These are phyloP conservation scores for Penicillium janthinellum DNA, from an alignment of 2,329 filamentous ascomycete species.

Conservation along the genomic window DNA sequence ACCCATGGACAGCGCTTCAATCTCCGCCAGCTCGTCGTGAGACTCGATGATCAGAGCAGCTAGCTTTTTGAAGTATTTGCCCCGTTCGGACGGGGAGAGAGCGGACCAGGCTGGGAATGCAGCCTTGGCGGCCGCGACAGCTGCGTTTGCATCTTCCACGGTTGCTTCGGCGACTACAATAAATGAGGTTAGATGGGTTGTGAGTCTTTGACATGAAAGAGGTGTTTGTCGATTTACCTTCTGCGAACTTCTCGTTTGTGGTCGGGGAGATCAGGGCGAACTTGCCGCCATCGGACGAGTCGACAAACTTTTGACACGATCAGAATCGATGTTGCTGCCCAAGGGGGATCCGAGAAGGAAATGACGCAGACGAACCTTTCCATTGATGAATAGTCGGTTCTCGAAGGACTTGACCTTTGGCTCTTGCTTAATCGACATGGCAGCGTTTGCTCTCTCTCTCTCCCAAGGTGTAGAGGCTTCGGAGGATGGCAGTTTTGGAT, in stretches of 20 bases:
- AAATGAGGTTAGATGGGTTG: background rate
- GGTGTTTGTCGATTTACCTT: conserved; percentile 20
- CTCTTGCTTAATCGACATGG: conserved; percentile 10
- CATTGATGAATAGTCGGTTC: conserved; percentile 32
- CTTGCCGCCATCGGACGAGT: conserved; percentile 28
- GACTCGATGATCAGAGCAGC: conserved; percentile 28
- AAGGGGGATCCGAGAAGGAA: background rate
- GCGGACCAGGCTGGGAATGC: conserved; percentile 37
- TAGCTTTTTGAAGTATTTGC: conserved; percentile 33
- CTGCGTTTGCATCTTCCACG: conserved; percentile 32
- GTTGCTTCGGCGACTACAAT: conserved; percentile 25
- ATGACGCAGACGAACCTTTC: conserved; percentile 19
- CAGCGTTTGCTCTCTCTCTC: background rate
- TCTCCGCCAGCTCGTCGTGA: conserved; percentile 30
- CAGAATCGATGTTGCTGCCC: background rate
- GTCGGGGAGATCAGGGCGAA: conserved; percentile 25
- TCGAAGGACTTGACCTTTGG: conserved; percentile 23
- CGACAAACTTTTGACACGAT: conserved; percentile 21
- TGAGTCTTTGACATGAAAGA: background rate
- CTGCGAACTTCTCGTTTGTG: conserved; percentile 23
- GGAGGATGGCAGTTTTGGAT: background rate
- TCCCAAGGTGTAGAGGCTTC: background rate
- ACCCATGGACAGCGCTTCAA: conserved; percentile 41
- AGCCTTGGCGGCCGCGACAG: conserved; percentile 37
- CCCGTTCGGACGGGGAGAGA: conserved; percentile 24